Evolutionary conservation across 1,284 basidiomycete species (phyloP).

Genomic region (Trichosporon asahii): DNA sequence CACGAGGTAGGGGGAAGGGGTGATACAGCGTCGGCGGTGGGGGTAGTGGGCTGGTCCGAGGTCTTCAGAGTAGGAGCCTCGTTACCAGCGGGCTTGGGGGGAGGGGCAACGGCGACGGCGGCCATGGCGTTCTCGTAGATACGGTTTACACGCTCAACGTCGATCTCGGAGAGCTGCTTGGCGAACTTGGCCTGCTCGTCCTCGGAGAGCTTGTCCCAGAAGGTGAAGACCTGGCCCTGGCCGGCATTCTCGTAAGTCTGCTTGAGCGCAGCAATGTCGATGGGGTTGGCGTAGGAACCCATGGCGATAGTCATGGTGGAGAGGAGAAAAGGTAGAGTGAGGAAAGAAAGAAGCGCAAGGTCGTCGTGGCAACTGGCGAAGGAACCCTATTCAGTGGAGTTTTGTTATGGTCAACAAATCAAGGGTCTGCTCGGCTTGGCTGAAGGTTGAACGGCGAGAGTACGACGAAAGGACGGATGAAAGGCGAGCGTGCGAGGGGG

Average conservation of each 20-base stretch:
- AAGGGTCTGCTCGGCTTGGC: background rate
- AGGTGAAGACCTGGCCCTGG: conserved; percentile 84
- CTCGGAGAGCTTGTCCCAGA: conserved; percentile 71
- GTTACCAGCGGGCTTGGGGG: conserved; percentile 48
- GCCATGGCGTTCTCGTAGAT: conserved; percentile 75
- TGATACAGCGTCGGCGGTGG: conserved; percentile 33
- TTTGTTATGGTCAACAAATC: conserved; percentile 1
- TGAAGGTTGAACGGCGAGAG: background rate
- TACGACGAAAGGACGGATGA: background rate
- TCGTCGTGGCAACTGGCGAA: background rate
- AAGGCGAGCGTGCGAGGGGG: background rate
- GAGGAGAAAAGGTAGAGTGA: background rate
- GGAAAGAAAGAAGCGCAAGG: background rate
- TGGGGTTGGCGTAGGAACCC: background rate
- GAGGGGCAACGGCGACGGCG: conserved; percentile 57
- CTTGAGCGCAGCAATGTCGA: conserved; percentile 39
- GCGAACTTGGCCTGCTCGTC: conserved; percentile 65
- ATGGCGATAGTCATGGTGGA: conserved; percentile 3
- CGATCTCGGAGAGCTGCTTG: conserved; percentile 73
- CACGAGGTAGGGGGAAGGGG: conserved; percentile 75
- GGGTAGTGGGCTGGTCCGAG: conserved; percentile 30
- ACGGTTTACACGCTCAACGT: conserved; percentile 86
- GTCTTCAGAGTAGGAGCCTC: conserved; percentile 30
- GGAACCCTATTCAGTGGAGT: conserved; percentile 7
- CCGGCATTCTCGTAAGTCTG: conserved; percentile 69